Evolutionary conservation across 345 rosid genomes (phyloP).

Genomic region (Eutrema yunnanense): DNA sequence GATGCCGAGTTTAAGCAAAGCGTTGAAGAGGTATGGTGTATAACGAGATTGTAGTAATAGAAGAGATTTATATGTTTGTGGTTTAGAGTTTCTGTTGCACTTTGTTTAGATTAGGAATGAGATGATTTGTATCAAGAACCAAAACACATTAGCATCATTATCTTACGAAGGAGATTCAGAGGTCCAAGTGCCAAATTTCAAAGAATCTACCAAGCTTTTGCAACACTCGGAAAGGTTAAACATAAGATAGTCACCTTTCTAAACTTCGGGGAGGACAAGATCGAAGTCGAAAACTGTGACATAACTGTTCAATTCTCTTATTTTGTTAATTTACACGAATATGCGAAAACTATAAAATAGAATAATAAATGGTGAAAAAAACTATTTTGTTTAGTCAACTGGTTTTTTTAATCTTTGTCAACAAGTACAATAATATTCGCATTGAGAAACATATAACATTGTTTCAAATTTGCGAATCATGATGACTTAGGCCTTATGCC

Average conservation of each 20-base stretch:
- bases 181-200: neutral
- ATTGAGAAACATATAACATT: neutral
- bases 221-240: neutral
- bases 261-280: neutral
- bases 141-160: constrained; percentile 7
- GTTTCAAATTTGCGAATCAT: too few species aligned
- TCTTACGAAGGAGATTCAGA: neutral
- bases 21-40: constrained; percentile 74
- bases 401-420: too few species aligned
- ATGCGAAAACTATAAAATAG: too few species aligned
- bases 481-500: too few species aligned
- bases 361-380: too few species aligned
- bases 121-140: constrained; percentile 2
- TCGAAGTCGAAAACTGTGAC: neutral
- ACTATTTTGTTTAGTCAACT: too few species aligned
- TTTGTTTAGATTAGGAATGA: constrained; percentile 17
- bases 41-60: constrained; percentile 21
- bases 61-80: neutral
- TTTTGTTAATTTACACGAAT: too few species aligned
- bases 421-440: neutral
- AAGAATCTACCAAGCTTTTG: constrained; percentile 3
- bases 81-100: constrained; percentile 2
- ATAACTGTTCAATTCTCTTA: too few species aligned
- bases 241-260: neutral
- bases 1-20: constrained; percentile 93